Evolutionary conservation across 192 early-diverging fungal genomes (phyloP).

Genomic region (Paraglomus occultum): DNA sequence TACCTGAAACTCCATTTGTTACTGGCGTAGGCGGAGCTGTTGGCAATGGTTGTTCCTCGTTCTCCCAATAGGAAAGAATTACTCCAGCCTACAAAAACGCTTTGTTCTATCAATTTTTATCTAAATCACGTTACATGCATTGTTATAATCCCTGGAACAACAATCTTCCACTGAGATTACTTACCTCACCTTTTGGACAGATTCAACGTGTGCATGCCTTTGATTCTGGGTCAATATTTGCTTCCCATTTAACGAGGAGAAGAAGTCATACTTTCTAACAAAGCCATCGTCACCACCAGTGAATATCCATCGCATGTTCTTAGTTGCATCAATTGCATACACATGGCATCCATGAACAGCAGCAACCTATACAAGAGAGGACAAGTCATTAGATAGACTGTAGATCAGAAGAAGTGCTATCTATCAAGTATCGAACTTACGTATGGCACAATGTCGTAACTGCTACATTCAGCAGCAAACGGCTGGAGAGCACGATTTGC

Average conservation of each 20-base stretch:
- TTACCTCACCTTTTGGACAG: constrained; percentile 65
- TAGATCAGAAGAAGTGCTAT: neutral
- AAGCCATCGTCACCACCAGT: constrained; percentile 93
- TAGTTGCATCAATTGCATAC: constrained; percentile 64
- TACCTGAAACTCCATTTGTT: neutral
- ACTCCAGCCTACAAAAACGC: constrained; percentile 56
- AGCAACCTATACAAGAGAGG: constrained; percentile 39
- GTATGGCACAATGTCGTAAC: constrained; percentile 45
- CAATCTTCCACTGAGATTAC: neutral
- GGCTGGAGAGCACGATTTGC: constrained; percentile 36
- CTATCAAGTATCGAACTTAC: constrained; percentile 29
- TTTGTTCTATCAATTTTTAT: neutral
- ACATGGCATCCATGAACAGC: constrained; percentile 69
- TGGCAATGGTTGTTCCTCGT: constrained; percentile 63
- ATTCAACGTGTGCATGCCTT: constrained; percentile 81
- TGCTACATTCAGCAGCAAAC: constrained; percentile 39
- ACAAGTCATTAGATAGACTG: neutral
- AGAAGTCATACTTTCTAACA: constrained; percentile 92
- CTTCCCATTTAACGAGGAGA: constrained; percentile 80
- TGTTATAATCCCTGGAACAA: neutral
- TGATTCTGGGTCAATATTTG: constrained; percentile 81
- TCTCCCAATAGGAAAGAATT: constrained; percentile 80
- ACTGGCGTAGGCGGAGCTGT: neutral
- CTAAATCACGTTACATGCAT: no score
- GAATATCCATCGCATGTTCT: constrained; percentile 77